These are phyloP conservation scores for Penicillium hesseltinei DNA, from an alignment of 2,329 filamentous ascomycete genomes.

Conservation along the genomic window DNA sequence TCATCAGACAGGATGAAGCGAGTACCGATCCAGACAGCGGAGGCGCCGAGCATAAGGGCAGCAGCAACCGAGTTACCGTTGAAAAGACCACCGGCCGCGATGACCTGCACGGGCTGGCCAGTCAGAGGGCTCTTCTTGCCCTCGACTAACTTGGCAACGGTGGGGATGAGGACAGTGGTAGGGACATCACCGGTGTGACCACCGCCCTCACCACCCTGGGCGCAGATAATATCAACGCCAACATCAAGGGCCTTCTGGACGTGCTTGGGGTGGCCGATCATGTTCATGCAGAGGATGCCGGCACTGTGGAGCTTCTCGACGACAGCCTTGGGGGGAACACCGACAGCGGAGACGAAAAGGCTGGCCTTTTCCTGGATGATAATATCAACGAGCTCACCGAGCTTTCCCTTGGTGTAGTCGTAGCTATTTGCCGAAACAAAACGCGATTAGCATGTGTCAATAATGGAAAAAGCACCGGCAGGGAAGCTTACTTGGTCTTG, in stretches of 20 bases:
- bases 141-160: constrained; percentile 78
- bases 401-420: constrained; percentile 99
- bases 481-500: constrained; percentile 74
- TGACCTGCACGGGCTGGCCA: constrained; percentile 80
- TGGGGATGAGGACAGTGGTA: constrained; percentile 86
- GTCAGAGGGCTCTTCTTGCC: constrained; percentile 83
- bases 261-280: constrained; percentile 99
- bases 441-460: constrained; percentile 7
- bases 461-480: not conserved
- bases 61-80: constrained; percentile 89
- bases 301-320: constrained; percentile 86
- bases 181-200: constrained; percentile 95
- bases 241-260: constrained; percentile 92
- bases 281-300: constrained; percentile 98
- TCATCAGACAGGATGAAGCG: constrained; percentile 92
- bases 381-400: constrained; percentile 83
- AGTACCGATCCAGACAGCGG: constrained; percentile 93
- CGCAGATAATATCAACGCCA: constrained; percentile 94
- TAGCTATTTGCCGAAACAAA: constrained; percentile 60
- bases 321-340: constrained; percentile 82
- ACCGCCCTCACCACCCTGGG: constrained; percentile 95
- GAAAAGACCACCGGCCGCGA: constrained; percentile 91
- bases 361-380: constrained; percentile 88
- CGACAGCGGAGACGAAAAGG: constrained; percentile 95
- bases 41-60: constrained; percentile 86